Percentiles rank a stretch among this genome's conserved stretches.
Evolutionary conservation across 1,284 basidiomycete genomes (phyloP).

Genomic region (Pseudomicrostroma phylloplanum): DNA sequence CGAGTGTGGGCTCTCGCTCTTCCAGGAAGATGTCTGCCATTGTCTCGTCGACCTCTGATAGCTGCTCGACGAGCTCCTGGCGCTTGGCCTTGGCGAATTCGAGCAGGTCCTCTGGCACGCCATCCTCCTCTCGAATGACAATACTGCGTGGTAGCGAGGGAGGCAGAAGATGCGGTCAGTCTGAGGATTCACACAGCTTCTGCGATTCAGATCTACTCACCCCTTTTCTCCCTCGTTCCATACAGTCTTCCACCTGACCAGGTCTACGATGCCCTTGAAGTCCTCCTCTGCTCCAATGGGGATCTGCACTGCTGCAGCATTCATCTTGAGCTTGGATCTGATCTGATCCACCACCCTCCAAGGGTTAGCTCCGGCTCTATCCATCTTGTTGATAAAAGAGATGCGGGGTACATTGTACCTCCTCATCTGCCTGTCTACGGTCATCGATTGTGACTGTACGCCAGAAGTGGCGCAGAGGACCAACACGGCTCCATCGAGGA

Average conservation of each 20-base stretch:
- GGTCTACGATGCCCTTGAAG: slow-evolving; percentile 83
- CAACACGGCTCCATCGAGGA: slow-evolving; percentile 91
- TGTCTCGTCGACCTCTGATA: slow-evolving; percentile 92
- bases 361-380: slow-evolving; percentile 92
- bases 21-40: slow-evolving; percentile 86
- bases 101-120: slow-evolving; percentile 70
- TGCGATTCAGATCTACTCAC: slow-evolving; percentile 53
- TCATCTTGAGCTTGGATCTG: slow-evolving; percentile 80
- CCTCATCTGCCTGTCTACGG: slow-evolving; percentile 97
- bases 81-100: slow-evolving; percentile 47
- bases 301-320: slow-evolving; percentile 90
- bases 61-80: slow-evolving; percentile 82
- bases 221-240: slow-evolving; percentile 95
- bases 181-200: background rate
- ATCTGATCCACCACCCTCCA: slow-evolving; percentile 92
- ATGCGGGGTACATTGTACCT: slow-evolving; percentile 88
- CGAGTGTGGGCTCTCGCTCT: slow-evolving; percentile 53
- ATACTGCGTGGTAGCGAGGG: slow-evolving; percentile 55
- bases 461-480: slow-evolving; percentile 95
- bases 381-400: slow-evolving; percentile 99
- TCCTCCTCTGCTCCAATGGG: slow-evolving; percentile 88
- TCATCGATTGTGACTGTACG: slow-evolving; percentile 97
- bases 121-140: slow-evolving; percentile 74
- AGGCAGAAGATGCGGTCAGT: background rate
- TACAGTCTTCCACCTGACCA: slow-evolving; percentile 88